Evolutionary conservation across 805 yeast species (phyloP).

Genomic region (Yamadazyma insecticola): DNA sequence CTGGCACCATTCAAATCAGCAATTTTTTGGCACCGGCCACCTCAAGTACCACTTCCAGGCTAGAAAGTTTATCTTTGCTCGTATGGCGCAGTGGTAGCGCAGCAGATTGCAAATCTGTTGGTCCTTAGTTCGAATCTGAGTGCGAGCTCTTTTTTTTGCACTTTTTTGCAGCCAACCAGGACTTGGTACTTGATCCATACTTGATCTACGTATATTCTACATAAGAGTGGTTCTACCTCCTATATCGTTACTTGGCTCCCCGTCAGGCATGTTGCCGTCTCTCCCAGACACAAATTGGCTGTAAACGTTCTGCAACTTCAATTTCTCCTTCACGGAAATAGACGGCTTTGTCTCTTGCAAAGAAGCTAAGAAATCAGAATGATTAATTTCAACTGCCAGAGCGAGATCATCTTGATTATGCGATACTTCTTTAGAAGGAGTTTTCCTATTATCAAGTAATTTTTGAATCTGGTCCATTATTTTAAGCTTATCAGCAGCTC

Average conservation of each 20-base stretch:
- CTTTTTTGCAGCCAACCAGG: background rate
- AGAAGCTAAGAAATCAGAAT: slow-evolving; percentile 56
- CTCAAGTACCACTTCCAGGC: too few species aligned
- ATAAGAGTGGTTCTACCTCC: slow-evolving; percentile 84
- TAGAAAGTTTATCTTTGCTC: slow-evolving; percentile 15
- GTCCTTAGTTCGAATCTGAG: slow-evolving; percentile 97
- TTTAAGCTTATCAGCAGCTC: slow-evolving; percentile 38
- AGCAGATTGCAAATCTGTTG: slow-evolving; percentile 98
- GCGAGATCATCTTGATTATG: slow-evolving; percentile 4
- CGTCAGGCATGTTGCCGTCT: slow-evolving; percentile 86
- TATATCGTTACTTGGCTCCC: slow-evolving; percentile 70
- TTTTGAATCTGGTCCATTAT: slow-evolving; percentile 41
- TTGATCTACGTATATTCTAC: too few species aligned
- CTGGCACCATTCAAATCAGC: too few species aligned
- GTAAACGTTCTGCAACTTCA: slow-evolving; percentile 61
- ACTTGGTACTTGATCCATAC: too few species aligned
- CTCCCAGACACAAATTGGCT: slow-evolving; percentile 68
- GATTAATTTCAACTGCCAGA: slow-evolving; percentile 41
- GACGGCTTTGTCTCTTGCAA: slow-evolving; percentile 82
- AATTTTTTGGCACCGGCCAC: too few species aligned
- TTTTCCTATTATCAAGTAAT: slow-evolving; percentile 17
- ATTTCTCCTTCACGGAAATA: slow-evolving; percentile 67
- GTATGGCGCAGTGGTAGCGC: slow-evolving; percentile 98
- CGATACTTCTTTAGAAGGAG: background rate
- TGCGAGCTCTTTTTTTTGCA: slow-evolving; percentile 57